These are phyloP conservation scores for Thermoascus crustaceus DNA, from an alignment of 2,329 filamentous ascomycete genomes.

Conservation along the genomic window DNA sequence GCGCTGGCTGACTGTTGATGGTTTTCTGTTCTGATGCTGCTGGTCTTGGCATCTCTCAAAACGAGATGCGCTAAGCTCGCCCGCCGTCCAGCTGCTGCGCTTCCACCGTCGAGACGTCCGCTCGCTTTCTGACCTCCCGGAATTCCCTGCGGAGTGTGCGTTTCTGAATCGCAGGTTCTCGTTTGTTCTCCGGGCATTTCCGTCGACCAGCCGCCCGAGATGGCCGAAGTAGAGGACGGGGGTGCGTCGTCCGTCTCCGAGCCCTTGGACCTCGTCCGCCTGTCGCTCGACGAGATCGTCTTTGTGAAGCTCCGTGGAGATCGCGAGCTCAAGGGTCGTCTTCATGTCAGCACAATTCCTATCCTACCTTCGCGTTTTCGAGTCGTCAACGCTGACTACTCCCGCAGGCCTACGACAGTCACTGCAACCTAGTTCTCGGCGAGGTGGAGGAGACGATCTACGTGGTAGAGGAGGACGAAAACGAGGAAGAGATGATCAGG, in stretches of 20 bases:
- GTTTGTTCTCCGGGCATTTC: neutral
- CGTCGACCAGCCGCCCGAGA: slow-evolving; percentile 31
- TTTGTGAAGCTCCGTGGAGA: slow-evolving; percentile 96
- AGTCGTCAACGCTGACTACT: slow-evolving; percentile 5
- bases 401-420: slow-evolving; percentile 85
- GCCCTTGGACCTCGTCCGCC: slow-evolving; percentile 88
- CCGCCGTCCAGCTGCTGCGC: neutral
- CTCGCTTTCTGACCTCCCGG: neutral
- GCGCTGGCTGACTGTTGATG: neutral
- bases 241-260: slow-evolving; percentile 65
- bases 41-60: neutral
- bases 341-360: slow-evolving; percentile 61
- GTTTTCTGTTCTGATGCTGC: neutral
- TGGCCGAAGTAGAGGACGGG: slow-evolving; percentile 78
- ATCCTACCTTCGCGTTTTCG: slow-evolving; percentile 3
- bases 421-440: slow-evolving; percentile 93
- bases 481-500: slow-evolving; percentile 65
- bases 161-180: neutral
- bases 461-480: slow-evolving; percentile 77
- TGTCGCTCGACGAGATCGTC: slow-evolving; percentile 90
- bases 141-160: too few relatives aligned
- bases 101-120: too few relatives aligned
- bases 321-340: slow-evolving; percentile 84
- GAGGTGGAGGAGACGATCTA: slow-evolving; percentile 98
- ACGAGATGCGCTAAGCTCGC: slow-evolving; percentile 1